Evolutionary conservation across 371 early-diverging fungal species (phyloP), one percentile per base, ranked within the genome.

Genomic region (Globomyces sp.): DNA sequence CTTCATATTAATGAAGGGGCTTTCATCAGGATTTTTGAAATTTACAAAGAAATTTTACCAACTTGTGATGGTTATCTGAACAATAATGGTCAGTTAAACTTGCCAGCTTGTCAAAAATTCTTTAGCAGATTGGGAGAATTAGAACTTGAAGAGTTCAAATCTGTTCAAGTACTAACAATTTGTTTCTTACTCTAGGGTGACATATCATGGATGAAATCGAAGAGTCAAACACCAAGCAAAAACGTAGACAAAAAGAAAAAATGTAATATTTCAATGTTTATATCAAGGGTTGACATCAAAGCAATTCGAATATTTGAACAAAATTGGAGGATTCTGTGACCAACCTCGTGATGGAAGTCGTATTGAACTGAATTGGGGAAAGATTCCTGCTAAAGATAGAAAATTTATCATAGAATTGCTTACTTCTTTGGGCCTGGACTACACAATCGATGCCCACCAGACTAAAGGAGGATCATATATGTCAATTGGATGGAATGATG

Each of bases 1-100:
- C 84, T 99, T 37, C 94, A 99, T 63, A 96, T 99, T 75, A 89
- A 88, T 59, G 94, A 96, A 67, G 93, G 95, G 46, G 99, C 96
- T 0, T 77, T 99, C 48, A 90, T 86, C 10, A 78, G 86, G 2
- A 82, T 95, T 81, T 93, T 95, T 73, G 84, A 86, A n/a, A 82
- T 89, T 6, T 95, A 96, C 75, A 90, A 90, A 68, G 80, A 82
- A 57, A 74, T 87, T 5, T 74, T 95, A 40, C 89, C 89, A 0
- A 69, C 69, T 4, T 71, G 83, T 2, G 90, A 86, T 4, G 95
- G 94, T 0, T 96, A 97, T 65, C 80, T 97, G 49, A 90, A 94
- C 72, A 87, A 94, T 59, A 85, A 85, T 42, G 98, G 98, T 13
- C 63, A 75, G 6, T 78, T 96, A 34, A 73, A 92, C 64, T 74